Evolutionary conservation across 2,329 filamentous ascomycete species (phyloP).

Genomic region (Rugonectria rugulosa): DNA sequence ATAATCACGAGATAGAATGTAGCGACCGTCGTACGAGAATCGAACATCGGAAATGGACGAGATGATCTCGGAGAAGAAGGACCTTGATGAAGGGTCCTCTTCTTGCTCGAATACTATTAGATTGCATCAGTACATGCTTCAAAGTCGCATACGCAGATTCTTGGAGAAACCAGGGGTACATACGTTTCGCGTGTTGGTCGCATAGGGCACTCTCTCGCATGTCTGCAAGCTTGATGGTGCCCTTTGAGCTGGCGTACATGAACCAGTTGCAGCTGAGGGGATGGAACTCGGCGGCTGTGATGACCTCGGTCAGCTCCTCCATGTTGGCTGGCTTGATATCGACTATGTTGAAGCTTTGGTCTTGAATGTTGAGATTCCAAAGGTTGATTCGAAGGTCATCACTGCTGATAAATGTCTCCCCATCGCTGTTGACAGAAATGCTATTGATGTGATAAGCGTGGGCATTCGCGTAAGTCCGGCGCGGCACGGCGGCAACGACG

Average conservation of each 20-base stretch:
- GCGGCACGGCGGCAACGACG: constrained; percentile 93
- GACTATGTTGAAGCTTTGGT: constrained; percentile 99
- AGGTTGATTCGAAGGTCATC: constrained; percentile 97
- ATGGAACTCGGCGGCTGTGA: constrained; percentile 97
- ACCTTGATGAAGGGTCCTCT: constrained; percentile 94
- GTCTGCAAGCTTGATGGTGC: constrained; percentile 97
- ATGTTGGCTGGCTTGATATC: constrained; percentile 99
- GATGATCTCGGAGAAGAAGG: constrained; percentile 99
- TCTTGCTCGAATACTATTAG: constrained; percentile 94
- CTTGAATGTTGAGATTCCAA: constrained; percentile 99
- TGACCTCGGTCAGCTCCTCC: constrained; percentile 99
- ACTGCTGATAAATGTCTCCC: constrained; percentile 98
- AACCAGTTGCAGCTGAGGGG: constrained; percentile 99
- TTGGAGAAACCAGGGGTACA: constrained; percentile 12
- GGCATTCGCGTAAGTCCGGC: constrained; percentile 96
- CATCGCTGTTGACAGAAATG: constrained; percentile 99
- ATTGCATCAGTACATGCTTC: constrained; percentile 31
- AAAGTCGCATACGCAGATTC: too few species aligned
- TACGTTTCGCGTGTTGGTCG: constrained; percentile 95
- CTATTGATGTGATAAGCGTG: constrained; percentile 99
- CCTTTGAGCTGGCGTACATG: constrained; percentile 99
- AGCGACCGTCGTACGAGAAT: constrained; percentile 94
- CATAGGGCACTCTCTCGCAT: constrained; percentile 98
- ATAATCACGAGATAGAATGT: constrained; percentile 97
- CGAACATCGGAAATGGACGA: constrained; percentile 98